Evolutionary conservation across 2,329 filamentous ascomycete genomes (phyloP).

Genomic region (Fusarium citri): DNA sequence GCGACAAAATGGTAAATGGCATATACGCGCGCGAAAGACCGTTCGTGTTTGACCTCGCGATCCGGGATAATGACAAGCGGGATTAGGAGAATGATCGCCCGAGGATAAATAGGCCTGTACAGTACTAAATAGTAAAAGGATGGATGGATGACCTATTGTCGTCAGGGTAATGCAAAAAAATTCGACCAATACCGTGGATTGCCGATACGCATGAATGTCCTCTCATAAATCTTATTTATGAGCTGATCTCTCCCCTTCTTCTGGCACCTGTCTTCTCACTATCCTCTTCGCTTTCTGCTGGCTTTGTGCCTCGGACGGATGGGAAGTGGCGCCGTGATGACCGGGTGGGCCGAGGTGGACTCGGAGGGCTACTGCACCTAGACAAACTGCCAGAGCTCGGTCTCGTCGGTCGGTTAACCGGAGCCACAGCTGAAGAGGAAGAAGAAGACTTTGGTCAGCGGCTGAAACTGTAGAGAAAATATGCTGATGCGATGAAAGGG

Average conservation of each 20-base stretch:
- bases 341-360: constrained; percentile 41
- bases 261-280: constrained; percentile 23
- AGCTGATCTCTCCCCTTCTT: constrained; percentile 21
- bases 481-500: neutral
- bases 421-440: constrained; percentile 11
- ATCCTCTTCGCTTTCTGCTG: constrained; percentile 34
- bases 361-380: constrained; percentile 22
- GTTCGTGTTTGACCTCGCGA: constrained; percentile 38
- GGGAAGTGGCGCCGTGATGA: constrained; percentile 37
- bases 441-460: neutral
- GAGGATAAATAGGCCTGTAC: constrained; percentile 36
- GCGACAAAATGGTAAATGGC: constrained; percentile 16
- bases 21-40: constrained; percentile 29
- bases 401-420: constrained; percentile 30
- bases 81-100: constrained; percentile 40
- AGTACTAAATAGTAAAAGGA: constrained; percentile 19
- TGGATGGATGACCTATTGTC: constrained; percentile 19
- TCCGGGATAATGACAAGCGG: constrained; percentile 41
- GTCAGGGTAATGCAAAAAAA: constrained; percentile 9
- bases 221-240: constrained; percentile 22
- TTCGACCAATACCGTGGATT: constrained; percentile 32
- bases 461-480: neutral
- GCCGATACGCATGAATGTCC: constrained; percentile 13
- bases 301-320: constrained; percentile 39
- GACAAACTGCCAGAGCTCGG: constrained; percentile 25